Evolutionary conservation across 139 green algal genomes (phyloP).

Genomic region (Desmodesmus armatus): DNA sequence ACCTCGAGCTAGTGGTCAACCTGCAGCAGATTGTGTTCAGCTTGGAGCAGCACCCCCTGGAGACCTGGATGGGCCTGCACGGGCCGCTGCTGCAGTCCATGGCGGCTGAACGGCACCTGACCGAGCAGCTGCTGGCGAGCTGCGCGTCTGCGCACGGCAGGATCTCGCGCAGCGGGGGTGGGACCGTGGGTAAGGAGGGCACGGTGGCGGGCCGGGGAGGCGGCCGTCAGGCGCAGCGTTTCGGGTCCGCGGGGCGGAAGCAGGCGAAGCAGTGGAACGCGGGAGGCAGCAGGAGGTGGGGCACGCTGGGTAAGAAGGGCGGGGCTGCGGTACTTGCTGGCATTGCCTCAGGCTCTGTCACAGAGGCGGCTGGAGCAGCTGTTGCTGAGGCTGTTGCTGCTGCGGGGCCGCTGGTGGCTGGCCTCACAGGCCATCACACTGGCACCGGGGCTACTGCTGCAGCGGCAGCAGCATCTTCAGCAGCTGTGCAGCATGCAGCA

Average conservation of each 20-base stretch:
- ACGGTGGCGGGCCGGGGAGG: not conserved
- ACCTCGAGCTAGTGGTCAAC: constrained; percentile 59
- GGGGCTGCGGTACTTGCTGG: constrained; percentile 8
- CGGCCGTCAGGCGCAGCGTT: not conserved
- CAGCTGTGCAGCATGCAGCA: not conserved
- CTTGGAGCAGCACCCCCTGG: constrained; percentile 79
- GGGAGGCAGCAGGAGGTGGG: constrained; percentile 37
- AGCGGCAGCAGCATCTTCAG: not conserved
- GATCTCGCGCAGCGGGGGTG: constrained; percentile 28
- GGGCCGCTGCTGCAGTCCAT: constrained; percentile 59
- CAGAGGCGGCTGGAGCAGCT: constrained; percentile 11
- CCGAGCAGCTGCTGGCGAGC: constrained; percentile 61
- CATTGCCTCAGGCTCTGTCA: constrained; percentile 21
- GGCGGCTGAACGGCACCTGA: constrained; percentile 67
- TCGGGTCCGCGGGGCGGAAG: not conserved
- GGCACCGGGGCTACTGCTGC: not conserved
- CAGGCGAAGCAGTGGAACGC: constrained; percentile 16
- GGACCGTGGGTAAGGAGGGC: not conserved
- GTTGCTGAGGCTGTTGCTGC: not conserved
- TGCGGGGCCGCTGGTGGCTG: not conserved
- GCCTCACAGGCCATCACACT: too few relatives aligned
- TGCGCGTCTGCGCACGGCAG: constrained; percentile 41
- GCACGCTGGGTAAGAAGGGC: constrained; percentile 22
- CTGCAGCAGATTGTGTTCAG: constrained; percentile 55
- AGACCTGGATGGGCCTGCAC: constrained; percentile 75